phyloP scores from a whole-genome alignment of 352 stramenopile genomes.

The Phytophthora crassamura region DNA sequence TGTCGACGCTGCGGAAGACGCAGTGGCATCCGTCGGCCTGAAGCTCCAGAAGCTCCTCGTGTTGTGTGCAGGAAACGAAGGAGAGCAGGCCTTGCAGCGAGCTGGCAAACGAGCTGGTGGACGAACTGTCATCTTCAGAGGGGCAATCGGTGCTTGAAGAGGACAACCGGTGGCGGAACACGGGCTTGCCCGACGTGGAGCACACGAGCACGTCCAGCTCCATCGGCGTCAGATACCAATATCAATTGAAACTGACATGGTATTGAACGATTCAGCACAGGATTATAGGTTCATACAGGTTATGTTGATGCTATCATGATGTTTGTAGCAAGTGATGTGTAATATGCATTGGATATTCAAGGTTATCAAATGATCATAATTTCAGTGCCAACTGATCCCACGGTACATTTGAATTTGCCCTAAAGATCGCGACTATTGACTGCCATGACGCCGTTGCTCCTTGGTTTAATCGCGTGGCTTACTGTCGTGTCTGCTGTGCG shows the following conservation, averaged over 20 bases:
- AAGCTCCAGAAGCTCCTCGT: slow-evolving; percentile 64
- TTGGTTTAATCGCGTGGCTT: neutral
- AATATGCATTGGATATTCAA: no score
- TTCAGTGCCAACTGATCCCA: no score
- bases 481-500: neutral
- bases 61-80: slow-evolving; percentile 63
- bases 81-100: slow-evolving; percentile 72
- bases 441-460: neutral
- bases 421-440: no score
- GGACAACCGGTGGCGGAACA: slow-evolving; percentile 52
- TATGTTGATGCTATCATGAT: no score
- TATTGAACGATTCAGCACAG: no score
- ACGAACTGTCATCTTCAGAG: slow-evolving; percentile 25
- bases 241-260: no score
- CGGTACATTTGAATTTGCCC: no score
- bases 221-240: neutral
- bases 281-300: neutral
- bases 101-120: slow-evolving; percentile 58
- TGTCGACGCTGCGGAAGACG: slow-evolving; percentile 57
- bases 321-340: no score
- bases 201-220: slow-evolving; percentile 65
- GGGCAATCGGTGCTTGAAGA: slow-evolving; percentile 1
- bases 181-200: slow-evolving; percentile 66
- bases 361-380: no score
- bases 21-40: slow-evolving; percentile 44